phyloP scores from a whole-genome alignment of 2,329 filamentous ascomycete genomes.

The Massarina eburnea region DNA sequence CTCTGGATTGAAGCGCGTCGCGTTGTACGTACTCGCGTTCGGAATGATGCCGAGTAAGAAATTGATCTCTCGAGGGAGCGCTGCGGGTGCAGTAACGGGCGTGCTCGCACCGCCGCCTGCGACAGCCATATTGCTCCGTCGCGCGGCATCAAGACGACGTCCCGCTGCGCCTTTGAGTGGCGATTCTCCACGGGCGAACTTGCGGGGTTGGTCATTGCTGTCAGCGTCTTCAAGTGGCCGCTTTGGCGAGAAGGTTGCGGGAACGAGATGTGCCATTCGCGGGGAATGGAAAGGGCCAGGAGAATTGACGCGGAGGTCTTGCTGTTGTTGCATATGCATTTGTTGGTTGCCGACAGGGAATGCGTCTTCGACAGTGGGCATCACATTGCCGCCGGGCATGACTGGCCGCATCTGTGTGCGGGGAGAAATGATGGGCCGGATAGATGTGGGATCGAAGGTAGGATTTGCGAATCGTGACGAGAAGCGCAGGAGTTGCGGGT shows the following conservation, averaged over 20 bases:
- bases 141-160: conserved; percentile 77
- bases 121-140: conserved; percentile 47
- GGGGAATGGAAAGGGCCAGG: conserved; percentile 34
- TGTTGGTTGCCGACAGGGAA: conserved; percentile 19
- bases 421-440: conserved; percentile 83
- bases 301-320: conserved; percentile 24
- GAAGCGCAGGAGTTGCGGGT: conserved; percentile 76
- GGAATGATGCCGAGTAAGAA: conserved; percentile 71
- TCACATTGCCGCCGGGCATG: conserved; percentile 24
- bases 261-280: conserved; percentile 25
- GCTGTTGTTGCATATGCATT: conserved; percentile 18
- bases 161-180: conserved; percentile 90
- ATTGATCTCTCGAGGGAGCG: conserved; percentile 67
- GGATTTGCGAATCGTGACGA: conserved; percentile 67
- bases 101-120: conserved; percentile 29
- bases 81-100: conserved; percentile 53
- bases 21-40: conserved; percentile 69
- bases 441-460: conserved; percentile 77
- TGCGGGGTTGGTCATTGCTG: conserved; percentile 75
- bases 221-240: conserved; percentile 63
- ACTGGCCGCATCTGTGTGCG: conserved; percentile 68
- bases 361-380: conserved; percentile 35
- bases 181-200: conserved; percentile 85
- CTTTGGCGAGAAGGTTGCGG: conserved; percentile 47
- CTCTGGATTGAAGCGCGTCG: conserved; percentile 68